Conservation (phyloP, 768 basidiomycete genomes). For the Baorangia bicolor region DNA sequence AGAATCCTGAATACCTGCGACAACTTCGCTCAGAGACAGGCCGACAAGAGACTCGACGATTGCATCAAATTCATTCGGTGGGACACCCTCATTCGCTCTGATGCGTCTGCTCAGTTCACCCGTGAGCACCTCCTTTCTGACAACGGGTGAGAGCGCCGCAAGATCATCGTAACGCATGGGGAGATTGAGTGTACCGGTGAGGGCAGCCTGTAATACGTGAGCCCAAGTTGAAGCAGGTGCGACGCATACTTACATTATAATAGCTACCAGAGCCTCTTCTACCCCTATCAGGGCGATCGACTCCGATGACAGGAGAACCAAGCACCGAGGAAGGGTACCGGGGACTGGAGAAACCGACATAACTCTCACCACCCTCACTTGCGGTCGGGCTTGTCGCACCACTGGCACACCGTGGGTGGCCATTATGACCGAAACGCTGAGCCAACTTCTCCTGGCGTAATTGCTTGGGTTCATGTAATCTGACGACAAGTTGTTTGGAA, state of each 20-base stretch:
- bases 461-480: slow-evolving; percentile 89
- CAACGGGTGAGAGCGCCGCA: slow-evolving; percentile 78
- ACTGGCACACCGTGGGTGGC: slow-evolving; percentile 76
- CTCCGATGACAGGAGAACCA: slow-evolving; percentile 54
- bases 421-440: slow-evolving; percentile 75
- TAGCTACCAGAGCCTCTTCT: slow-evolving; percentile 85
- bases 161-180: slow-evolving; percentile 90
- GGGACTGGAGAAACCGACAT: slow-evolving; percentile 72
- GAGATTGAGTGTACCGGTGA: slow-evolving; percentile 74
- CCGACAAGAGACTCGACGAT: slow-evolving; percentile 73
- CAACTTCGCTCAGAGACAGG: slow-evolving; percentile 72
- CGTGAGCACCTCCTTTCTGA: slow-evolving; percentile 80
- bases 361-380: slow-evolving; percentile 79
- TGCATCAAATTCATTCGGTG: slow-evolving; percentile 53
- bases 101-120: slow-evolving; percentile 80
- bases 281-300: slow-evolving; percentile 61
- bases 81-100: slow-evolving; percentile 53
- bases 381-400: slow-evolving; percentile 84
- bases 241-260: slow-evolving; percentile 57
- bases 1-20: slow-evolving; percentile 72
- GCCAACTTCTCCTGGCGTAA: slow-evolving; percentile 88
- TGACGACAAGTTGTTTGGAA: slow-evolving; percentile 77
- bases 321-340: slow-evolving; percentile 50
- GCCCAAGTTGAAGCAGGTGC: background rate
- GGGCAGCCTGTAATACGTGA: slow-evolving; percentile 58